Base-by-base conservation (phyloP, 768 basidiomycete species). In the Trametes elegans region DNA sequence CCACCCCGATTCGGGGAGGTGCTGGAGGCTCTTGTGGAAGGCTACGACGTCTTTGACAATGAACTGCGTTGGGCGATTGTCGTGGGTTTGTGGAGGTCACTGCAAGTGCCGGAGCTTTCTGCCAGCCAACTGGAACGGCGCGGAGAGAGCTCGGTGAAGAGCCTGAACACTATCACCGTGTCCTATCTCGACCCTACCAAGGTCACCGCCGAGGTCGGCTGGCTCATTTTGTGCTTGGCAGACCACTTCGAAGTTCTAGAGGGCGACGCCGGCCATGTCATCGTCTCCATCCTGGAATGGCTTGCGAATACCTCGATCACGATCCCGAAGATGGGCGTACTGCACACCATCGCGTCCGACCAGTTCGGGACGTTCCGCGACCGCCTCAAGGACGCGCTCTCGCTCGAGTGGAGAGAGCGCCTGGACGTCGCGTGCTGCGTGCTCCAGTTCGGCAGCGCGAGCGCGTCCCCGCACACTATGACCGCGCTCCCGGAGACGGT, bases 241-340 rank as follows among this genome's bases (percentile, higher is more conserved):
- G 28, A 44, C 21, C 24, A 49, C 3, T 11, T 36, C 11, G 57
- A 45, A 10, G 16, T 24, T 0, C 45, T 81, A 18, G 71, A 74
- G 43, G 53, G 61, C 34, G 72, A 74, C 18, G 70, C 64, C 1
- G 74, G 80, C 13, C 72, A 73, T 21, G 64, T 63, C 6, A 56
- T 77, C 8, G 63, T 83, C 16, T 66, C 73, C 4, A 69, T 81
- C 1, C 71, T 88, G n/a, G 71, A 76, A 49, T 87, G 85, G 84
- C 71, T 85, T n/a, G 54, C 60, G 23, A 21, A 31, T 27, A 56
- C 54, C 13, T 44, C 54, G n/a, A 31, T 32, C 24, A 38, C 45
- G 3, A 45, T 55, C 13, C 76, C 74, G 36, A 53, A 36, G 13
- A 71, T 80, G 16, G 68, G 66, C n/a, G 74, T 75, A 19, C 72